These are phyloP conservation scores for Fusarium beomiforme DNA, from an alignment of 2,329 filamentous ascomycete species.

Conservation along the genomic window DNA sequence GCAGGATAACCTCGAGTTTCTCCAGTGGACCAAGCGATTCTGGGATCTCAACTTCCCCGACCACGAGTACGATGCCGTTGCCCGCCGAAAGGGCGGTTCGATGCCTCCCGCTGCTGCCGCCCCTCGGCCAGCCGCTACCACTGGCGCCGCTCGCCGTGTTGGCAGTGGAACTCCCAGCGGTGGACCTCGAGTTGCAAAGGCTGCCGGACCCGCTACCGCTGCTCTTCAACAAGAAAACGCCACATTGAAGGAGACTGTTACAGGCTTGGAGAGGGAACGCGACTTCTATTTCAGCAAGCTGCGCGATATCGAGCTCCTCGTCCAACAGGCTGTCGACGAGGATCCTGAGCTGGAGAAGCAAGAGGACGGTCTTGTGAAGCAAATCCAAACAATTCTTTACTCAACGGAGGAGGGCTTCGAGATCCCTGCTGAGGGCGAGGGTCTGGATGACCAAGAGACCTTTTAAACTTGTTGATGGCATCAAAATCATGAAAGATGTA, in stretches of 20 bases:
- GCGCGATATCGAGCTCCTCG: slow-evolving; percentile 92
- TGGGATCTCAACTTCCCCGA: slow-evolving; percentile 99
- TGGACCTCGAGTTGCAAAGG: slow-evolving; percentile 57
- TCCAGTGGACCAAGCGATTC: slow-evolving; percentile 96
- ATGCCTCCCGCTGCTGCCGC: slow-evolving; percentile 63
- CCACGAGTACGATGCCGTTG: slow-evolving; percentile 93
- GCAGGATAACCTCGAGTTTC: slow-evolving; percentile 99
- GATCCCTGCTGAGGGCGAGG: slow-evolving; percentile 83
- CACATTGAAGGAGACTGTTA: slow-evolving; percentile 93
- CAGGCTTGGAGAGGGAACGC: slow-evolving; percentile 91
- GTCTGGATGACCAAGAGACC: slow-evolving; percentile 80
- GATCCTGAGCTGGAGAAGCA: slow-evolving; percentile 95
- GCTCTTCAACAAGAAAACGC: slow-evolving; percentile 86
- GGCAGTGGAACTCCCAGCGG: slow-evolving; percentile 71
- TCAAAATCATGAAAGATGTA: slow-evolving; percentile 27
- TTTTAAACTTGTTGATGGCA: slow-evolving; percentile 59
- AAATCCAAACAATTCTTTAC: slow-evolving; percentile 96
- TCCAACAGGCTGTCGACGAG: slow-evolving; percentile 92
- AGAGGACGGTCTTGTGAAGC: slow-evolving; percentile 90
- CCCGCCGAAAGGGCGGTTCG: slow-evolving; percentile 81
- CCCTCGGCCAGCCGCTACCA: slow-evolving; percentile 59
- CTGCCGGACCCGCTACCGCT: slow-evolving; percentile 68
- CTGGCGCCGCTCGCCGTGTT: slow-evolving; percentile 63
- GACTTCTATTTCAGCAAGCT: slow-evolving; percentile 99
- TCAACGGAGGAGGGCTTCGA: slow-evolving; percentile 94